phyloP scores from a whole-genome alignment of 1,284 basidiomycete species.

The Boletus sp. region DNA sequence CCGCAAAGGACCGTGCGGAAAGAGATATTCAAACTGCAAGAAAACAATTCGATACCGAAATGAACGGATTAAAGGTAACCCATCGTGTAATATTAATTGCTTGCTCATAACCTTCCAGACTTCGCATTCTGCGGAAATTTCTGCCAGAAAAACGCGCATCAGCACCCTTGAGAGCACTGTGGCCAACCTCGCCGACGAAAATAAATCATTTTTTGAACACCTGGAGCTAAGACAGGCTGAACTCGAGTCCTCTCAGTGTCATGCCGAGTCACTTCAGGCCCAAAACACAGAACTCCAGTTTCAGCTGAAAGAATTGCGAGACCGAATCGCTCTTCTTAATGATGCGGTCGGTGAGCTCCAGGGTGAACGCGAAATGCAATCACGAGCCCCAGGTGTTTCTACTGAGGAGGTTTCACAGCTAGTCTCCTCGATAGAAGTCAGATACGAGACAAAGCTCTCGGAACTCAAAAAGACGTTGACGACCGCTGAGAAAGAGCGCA shows the following conservation, averaged over 20 bases:
- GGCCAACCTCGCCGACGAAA: slow-evolving; percentile 64
- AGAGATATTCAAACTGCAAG: slow-evolving; percentile 64
- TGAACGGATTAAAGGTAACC: slow-evolving; percentile 67
- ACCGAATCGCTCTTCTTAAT: slow-evolving; percentile 63
- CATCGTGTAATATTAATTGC: background rate
- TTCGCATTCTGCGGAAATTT: slow-evolving; percentile 64
- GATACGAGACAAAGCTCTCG: slow-evolving; percentile 70
- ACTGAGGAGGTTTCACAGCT: slow-evolving; percentile 70
- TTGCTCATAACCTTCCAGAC: slow-evolving; percentile 42
- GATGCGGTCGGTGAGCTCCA: slow-evolving; percentile 70
- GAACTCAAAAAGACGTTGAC: slow-evolving; percentile 61
- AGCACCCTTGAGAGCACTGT: slow-evolving; percentile 67
- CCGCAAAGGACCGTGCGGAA: slow-evolving; percentile 64
- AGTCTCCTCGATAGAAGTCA: slow-evolving; percentile 73
- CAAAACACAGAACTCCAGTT: slow-evolving; percentile 82
- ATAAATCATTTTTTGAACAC: slow-evolving; percentile 77
- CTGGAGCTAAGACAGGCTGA: slow-evolving; percentile 85
- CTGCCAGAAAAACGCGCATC: slow-evolving; percentile 60
- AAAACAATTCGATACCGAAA: slow-evolving; percentile 75
- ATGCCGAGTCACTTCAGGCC: slow-evolving; percentile 69
- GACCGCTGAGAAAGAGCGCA: slow-evolving; percentile 66
- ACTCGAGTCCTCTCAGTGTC: slow-evolving; percentile 73
- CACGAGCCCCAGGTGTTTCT: slow-evolving; percentile 46
- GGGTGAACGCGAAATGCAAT: slow-evolving; percentile 49
- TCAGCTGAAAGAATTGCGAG: slow-evolving; percentile 75